These are phyloP conservation scores for Henningerozyma blattae DNA, from an alignment of 805 yeast genomes.

Conservation along the genomic window DNA sequence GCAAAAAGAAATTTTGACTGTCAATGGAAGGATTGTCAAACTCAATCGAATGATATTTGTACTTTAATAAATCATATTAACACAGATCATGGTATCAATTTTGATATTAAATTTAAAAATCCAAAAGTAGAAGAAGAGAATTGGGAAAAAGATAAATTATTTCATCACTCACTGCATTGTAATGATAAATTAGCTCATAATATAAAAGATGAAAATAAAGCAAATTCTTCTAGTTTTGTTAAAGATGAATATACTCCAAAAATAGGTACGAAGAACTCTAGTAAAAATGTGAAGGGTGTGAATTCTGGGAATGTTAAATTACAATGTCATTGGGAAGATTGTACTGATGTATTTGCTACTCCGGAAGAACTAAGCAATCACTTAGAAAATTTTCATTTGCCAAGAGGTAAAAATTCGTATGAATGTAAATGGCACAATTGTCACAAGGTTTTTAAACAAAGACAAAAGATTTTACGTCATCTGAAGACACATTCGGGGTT, in stretches of 20 bases:
- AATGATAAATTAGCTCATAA: background rate
- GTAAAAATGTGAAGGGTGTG: background rate
- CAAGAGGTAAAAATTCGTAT: constrained; percentile 59
- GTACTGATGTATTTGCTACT: constrained; percentile 37
- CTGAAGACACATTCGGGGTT: constrained; percentile 79
- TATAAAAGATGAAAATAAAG: background rate
- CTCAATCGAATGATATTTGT: constrained; percentile 38
- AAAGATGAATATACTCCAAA: too few relatives aligned
- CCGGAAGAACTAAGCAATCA: constrained; percentile 64
- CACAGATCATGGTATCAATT: constrained; percentile 30
- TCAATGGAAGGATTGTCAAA: constrained; percentile 69
- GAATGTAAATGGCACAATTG: constrained; percentile 74
- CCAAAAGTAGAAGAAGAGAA: constrained; percentile 1
- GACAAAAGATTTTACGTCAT: constrained; percentile 80
- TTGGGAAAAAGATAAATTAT: background rate
- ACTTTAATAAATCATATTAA: constrained; percentile 50
- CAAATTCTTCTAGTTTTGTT: background rate
- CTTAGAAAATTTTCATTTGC: constrained; percentile 54
- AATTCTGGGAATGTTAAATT: background rate
- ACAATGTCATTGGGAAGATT: constrained; percentile 27
- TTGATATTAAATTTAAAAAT: constrained; percentile 18
- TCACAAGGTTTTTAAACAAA: constrained; percentile 58
- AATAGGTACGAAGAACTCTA: too few relatives aligned
- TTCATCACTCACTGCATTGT: constrained; percentile 3
- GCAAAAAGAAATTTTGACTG: constrained; percentile 27